Evolutionary conservation across 768 basidiomycete species (phyloP).

Genomic region (Amanita molliuscula): DNA sequence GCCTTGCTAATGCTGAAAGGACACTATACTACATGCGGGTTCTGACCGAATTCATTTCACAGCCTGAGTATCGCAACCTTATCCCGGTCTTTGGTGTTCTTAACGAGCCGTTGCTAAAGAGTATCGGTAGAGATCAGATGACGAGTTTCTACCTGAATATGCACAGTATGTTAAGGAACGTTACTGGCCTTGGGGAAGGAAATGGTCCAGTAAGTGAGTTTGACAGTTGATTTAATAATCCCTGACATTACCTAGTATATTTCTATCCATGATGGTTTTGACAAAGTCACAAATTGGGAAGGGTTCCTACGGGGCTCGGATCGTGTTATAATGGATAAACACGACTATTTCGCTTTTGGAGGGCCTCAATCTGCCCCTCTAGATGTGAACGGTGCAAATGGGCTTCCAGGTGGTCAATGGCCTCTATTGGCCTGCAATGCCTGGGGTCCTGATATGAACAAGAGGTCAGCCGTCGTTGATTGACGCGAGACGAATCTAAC

Average conservation of each 20-base stretch:
- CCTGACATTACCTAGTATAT: slow-evolving; percentile 34
- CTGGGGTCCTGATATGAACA: slow-evolving; percentile 51
- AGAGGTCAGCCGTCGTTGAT: slow-evolving; percentile 19
- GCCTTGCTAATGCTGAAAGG: slow-evolving; percentile 76
- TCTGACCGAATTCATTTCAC: slow-evolving; percentile 71
- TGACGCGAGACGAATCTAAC: slow-evolving; percentile 14
- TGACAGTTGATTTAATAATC: neutral
- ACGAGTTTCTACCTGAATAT: slow-evolving; percentile 51
- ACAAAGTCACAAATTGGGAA: slow-evolving; percentile 28
- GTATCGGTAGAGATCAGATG: slow-evolving; percentile 44
- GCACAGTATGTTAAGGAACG: slow-evolving; percentile 49
- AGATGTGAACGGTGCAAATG: slow-evolving; percentile 19
- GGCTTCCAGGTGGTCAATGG: slow-evolving; percentile 33
- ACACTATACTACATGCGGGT: slow-evolving; percentile 68
- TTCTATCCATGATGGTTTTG: slow-evolving; percentile 36
- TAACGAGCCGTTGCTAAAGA: slow-evolving; percentile 44
- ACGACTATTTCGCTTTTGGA: slow-evolving; percentile 59
- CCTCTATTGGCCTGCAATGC: slow-evolving; percentile 38
- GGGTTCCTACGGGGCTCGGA: slow-evolving; percentile 49
- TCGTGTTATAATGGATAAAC: slow-evolving; percentile 52
- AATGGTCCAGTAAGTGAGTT: slow-evolving; percentile 32
- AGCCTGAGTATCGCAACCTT: slow-evolving; percentile 43
- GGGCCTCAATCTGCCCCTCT: slow-evolving; percentile 23
- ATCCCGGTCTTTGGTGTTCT: slow-evolving; percentile 52
- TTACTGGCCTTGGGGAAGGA: slow-evolving; percentile 69